phyloP scores from a whole-genome alignment of 2,329 filamentous ascomycete species.

The Graphium sp. region DNA sequence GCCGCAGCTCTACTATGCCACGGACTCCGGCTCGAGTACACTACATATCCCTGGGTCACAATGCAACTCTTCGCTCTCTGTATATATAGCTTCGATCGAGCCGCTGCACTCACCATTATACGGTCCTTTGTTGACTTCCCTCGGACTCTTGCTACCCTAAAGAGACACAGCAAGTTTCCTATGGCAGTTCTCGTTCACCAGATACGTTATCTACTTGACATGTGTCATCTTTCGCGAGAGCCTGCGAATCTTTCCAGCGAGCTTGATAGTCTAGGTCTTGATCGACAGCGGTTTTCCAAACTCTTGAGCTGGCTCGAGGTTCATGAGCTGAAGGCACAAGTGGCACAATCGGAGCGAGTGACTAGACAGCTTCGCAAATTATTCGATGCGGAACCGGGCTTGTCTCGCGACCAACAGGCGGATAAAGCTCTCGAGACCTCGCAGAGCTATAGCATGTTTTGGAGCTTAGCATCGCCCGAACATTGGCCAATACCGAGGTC shows the following conservation, averaged over 20 bases:
- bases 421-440: no score
- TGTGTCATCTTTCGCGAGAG: conserved; percentile 1
- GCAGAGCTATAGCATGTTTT: no score
- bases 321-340: no score
- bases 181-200: conserved; percentile 6
- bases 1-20: conserved; percentile 23
- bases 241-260: not conserved
- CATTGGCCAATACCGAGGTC: no score
- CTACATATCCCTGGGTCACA: conserved; percentile 14
- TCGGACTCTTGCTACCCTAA: conserved; percentile 2
- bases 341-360: no score
- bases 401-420: no score
- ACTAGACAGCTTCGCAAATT: no score
- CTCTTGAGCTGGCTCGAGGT: no score
- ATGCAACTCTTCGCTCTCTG: conserved; percentile 22
- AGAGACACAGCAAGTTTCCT: conserved; percentile 1
- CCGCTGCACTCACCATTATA: conserved; percentile 4
- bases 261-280: no score
- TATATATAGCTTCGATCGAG: conserved; percentile 19
- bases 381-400: no score
- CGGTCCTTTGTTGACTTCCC: conserved; percentile 4
- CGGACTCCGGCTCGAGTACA: conserved; percentile 17
- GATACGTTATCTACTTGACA: conserved; percentile 6
- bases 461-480: no score
- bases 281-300: no score